Conservation (phyloP, 495 filamentous ascomycete species). For the Astrocystis sublimbata region DNA sequence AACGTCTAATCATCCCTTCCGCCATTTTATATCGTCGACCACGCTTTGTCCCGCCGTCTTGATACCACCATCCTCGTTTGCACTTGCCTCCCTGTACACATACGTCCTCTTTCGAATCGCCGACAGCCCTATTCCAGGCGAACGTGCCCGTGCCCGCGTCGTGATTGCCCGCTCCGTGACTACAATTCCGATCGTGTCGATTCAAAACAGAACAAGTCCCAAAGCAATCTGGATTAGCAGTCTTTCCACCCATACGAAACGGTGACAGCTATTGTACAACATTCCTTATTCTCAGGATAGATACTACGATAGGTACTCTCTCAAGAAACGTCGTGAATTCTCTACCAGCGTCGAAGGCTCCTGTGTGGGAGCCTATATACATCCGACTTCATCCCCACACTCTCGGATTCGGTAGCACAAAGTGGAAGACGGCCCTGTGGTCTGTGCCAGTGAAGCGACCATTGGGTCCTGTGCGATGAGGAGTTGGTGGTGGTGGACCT, state of each 20-base stretch:
- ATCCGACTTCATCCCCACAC: conserved; percentile 1
- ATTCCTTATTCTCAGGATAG: too few species aligned
- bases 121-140: background rate
- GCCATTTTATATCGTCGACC: background rate
- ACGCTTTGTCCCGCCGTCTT: background rate
- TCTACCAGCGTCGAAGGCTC: conserved; percentile 10
- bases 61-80: background rate
- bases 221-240: background rate
- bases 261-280: background rate
- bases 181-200: conserved; percentile 2
- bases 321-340: conserved; percentile 6
- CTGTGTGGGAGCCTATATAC: conserved; percentile 10
- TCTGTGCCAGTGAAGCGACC: conserved; percentile 34
- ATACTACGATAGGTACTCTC: conserved; percentile 9
- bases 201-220: background rate
- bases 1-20: background rate
- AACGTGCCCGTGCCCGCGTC: too few species aligned
- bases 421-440: conserved; percentile 20
- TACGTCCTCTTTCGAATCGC: background rate
- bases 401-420: background rate
- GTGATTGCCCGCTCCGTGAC: background rate
- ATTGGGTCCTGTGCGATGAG: conserved; percentile 44
- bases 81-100: background rate
- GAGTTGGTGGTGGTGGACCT: conserved; percentile 45
- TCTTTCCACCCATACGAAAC: background rate